Base-by-base conservation (phyloP, 176 grass and related monocot species). In the Rhynchospora tenuis region DNA sequence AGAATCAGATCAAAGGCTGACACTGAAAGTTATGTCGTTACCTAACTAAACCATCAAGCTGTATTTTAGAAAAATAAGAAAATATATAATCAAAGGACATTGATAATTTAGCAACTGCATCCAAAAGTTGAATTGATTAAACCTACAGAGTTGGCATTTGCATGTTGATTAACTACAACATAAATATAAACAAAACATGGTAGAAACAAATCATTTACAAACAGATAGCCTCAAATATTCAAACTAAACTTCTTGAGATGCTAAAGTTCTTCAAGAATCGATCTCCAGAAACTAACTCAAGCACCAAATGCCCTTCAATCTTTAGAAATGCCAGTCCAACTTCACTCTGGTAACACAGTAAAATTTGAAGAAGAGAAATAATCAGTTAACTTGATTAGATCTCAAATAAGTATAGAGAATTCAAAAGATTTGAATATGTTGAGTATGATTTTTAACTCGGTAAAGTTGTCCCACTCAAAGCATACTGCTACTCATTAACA, bases 201-300 rank as follows among this genome's bases (percentile, higher is more conserved):
- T 55, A 17, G 48, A 54, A 55, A 76, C 47, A 76, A 47, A 76
- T 76, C 46, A 76, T 76, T 23, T 76, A 76, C 73, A 76, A 76
- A 28, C 27, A 48, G 6, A 76, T 24, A 75, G 1, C 50, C 23
- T 76, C 14, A 51, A 76, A 26, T 3, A 55, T 7, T 55, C 3
- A 10, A 76, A 54, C 48, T 76, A 31, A 76, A 17, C 48, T 28
- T 29, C 31, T 55, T 29, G 24, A 76, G 48, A 24, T 5, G 2
- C 26, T 12, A 27, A 55, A 68, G 48, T 52, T 29, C 23, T 29
- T 54, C 20, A 54, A 9, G 47, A 75, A 12, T 75, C 8, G 14
- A 54, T 31, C 48, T 55, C 73, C 29, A 19, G 13, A 55, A 54
- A 14, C 70, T 51, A 74, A 26, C 15, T 9, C 2, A 69, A 44